phyloP scores from a whole-genome alignment of 148 eudicot species.

The Heliamphora exappendiculata region DNA sequence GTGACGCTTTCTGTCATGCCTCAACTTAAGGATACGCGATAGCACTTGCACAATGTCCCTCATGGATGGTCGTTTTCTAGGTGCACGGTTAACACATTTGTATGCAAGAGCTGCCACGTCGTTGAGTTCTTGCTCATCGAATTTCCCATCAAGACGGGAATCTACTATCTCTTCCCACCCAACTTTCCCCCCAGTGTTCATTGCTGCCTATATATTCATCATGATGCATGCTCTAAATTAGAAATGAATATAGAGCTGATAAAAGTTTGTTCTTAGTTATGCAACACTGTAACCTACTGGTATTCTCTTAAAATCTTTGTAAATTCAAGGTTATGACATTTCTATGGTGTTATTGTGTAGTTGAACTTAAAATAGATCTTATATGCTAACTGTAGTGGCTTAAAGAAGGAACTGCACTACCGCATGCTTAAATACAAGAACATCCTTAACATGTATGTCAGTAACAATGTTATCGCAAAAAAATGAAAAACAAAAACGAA shows the following conservation, averaged over 20 bases:
- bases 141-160: slow-evolving; percentile 66
- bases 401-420: not conserved
- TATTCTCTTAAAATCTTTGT: not conserved
- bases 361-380: not conserved
- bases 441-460: not conserved
- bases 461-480: too few species aligned
- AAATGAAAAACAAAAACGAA: too few species aligned
- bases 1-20: slow-evolving; percentile 37
- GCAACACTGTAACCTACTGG: not conserved
- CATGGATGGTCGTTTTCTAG: slow-evolving; percentile 79
- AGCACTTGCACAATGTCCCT: slow-evolving; percentile 81
- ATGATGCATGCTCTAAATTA: not conserved
- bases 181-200: slow-evolving; percentile 69
- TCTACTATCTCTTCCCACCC: slow-evolving; percentile 95
- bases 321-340: not conserved
- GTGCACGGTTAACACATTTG: slow-evolving; percentile 56
- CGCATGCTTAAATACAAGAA: not conserved
- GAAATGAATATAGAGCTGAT: not conserved
- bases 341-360: not conserved
- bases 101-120: slow-evolving; percentile 79
- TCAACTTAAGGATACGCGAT: slow-evolving; percentile 46
- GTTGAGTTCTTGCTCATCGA: slow-evolving; percentile 59
- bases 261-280: not conserved
- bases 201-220: slow-evolving; percentile 71
- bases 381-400: not conserved